A percentile compares a stretch with the other conserved stretches of the same genome.
phyloP scores from a whole-genome alignment of 2,329 filamentous ascomycete genomes.

The Aspergillus transmontanensis region DNA sequence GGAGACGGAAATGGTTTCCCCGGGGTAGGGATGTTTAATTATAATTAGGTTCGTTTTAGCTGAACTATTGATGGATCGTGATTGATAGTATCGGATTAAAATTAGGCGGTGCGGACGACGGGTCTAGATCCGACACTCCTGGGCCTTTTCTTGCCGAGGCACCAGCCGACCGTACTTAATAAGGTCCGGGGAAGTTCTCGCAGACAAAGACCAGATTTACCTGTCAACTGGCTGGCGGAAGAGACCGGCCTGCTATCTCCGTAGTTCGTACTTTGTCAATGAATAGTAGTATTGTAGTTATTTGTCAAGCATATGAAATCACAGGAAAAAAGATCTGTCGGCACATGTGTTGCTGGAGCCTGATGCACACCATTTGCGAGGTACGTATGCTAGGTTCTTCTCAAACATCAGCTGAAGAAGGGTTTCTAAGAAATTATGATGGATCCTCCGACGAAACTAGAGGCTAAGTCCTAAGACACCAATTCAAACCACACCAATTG shows the following conservation, averaged over 20 bases:
- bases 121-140: background rate
- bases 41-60: background rate
- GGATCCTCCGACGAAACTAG: background rate
- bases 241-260: background rate
- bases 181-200: background rate
- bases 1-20: background rate
- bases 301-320: background rate
- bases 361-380: background rate
- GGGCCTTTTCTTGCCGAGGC: background rate
- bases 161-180: background rate
- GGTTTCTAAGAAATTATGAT: background rate
- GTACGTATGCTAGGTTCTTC: background rate
- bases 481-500: background rate
- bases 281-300: background rate
- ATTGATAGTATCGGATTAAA: constrained; percentile 5
- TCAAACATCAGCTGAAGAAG: background rate
- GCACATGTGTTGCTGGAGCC: background rate
- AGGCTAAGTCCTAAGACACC: background rate
- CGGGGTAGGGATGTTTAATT: constrained; percentile 1
- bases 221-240: background rate
- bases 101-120: background rate
- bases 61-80: constrained; percentile 12
- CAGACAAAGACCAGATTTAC: background rate
- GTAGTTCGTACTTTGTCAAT: background rate
- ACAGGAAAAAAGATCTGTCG: background rate